Base-by-base conservation (phyloP, 164 flowering plant genomes). In the Tetracentron sinense region DNA sequence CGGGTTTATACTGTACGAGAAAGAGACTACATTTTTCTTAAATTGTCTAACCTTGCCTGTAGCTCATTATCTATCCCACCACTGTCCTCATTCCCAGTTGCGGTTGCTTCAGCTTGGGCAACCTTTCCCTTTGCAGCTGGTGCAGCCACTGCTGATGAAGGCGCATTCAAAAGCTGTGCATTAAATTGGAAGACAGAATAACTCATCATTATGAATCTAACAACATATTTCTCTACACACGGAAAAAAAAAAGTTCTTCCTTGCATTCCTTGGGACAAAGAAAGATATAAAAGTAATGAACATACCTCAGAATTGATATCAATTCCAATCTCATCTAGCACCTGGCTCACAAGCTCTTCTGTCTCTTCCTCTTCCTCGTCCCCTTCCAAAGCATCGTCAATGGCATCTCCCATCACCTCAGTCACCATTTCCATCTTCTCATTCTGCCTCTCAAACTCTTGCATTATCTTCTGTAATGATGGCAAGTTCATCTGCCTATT, bases 341-440 rank as follows among this genome's bases (percentile, higher is more conserved):
- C 93, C 61, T 87, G 93, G 72, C 47, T 87, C 63, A 87, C 94
- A 4, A 87, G 76, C 48, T 85, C 90, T 54, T 87, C 90, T 0
- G 90, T 85, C 68, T 87, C 90, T 63, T 83, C 88, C 76, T 87
- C 94, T 74, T 87, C 94, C 66, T 87, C 94, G 60, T 87, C 94
- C 48, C 90, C 94, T 72, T 79, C 94, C 81, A 85, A 65, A 63
- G 94, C 90, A 77, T 87, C 94, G 61, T 87, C 94, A 60, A 87
- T 83, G 30, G 94, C 84, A 66, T 87, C 94, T 25, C 80, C 90
- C 90, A 87, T 87, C 42, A 87, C 87, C 73, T 87, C 90, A 52
- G 81, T 70, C 8, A 67, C 69, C 80, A 87, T 73, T 74, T 87
- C 94, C 94, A 87, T 87, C 80, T 80, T 83, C 68, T 85, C 94